Evolutionary conservation across 441 rosid species (phyloP), one percentile per base, ranked within the genome.

Genomic region (Macaranga tanarius): DNA sequence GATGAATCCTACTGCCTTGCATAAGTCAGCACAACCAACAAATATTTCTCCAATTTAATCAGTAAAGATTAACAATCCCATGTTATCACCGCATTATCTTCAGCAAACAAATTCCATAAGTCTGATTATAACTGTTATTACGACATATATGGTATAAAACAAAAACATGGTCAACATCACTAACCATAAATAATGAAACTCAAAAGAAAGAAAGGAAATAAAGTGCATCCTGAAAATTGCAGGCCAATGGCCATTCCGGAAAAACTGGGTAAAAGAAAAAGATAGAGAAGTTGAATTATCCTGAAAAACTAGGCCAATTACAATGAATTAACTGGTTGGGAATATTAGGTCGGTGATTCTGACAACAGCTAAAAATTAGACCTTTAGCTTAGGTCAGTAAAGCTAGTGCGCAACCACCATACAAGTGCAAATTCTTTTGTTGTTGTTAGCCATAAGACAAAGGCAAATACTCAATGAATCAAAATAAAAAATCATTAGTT

Each of bases 401-500:
- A 59, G 20, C 7, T 26, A 22, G 3, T 13, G 15, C 13, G 38
- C 23, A 55, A 42, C 62, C 11, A 4, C 45, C 56, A 71, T 52
- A 2, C 40, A 72, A 6, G 44, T 23, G 63, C 56, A 63, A 55
- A 40, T 72, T 10, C 55, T 54, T 19, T 54, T 25, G 13, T 34
- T 26, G 54, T 17, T 19, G 26, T 62, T 56, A 48, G 48, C 5
- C 25, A 47, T 34, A 47, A 47, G 42, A 15, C 20, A 17, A 17
- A 7, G 6, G 16, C 58, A 70, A 25, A 28, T 28, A 2, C 12
- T 7, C 63, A 56, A 20, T 68, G 42, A 22, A 56, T 25, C 54
- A 70, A 57, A 44, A 40, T 25, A 22, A 38, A 40, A 6, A 40
- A 26, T 26, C 55, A n/a, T 42, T 34, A 62, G 72, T 26, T 73